Conservation (phyloP, 129 eudicot species). For the Lactuca sativa region DNA sequence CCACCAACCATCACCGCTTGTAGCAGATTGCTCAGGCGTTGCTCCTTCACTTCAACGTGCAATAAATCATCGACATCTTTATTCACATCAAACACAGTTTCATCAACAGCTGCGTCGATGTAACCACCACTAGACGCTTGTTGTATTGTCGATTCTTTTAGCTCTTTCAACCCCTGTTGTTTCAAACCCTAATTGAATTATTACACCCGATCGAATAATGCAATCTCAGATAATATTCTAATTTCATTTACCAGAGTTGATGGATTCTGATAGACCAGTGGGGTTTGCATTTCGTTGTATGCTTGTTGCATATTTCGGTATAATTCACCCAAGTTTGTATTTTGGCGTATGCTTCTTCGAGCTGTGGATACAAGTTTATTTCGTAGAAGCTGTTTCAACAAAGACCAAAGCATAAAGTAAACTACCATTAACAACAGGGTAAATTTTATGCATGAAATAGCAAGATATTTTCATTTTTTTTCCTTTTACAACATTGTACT, state of each 20-base stretch:
- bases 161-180: constrained; percentile 84
- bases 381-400: constrained; percentile 69
- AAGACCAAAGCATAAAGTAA: neutral
- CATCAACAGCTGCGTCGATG: constrained; percentile 88
- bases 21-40: constrained; percentile 87
- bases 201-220: neutral
- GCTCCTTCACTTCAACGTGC: constrained; percentile 94
- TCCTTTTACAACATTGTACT: no score
- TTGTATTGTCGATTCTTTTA: constrained; percentile 85
- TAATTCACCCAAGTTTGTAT: constrained; percentile 74
- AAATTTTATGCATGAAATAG: no score
- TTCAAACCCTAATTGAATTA: constrained; percentile 7
- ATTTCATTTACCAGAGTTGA: constrained; percentile 59
- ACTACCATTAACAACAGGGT: neutral
- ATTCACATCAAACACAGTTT: constrained; percentile 81
- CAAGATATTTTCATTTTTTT: no score
- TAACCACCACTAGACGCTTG: constrained; percentile 71
- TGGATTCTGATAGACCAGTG: constrained; percentile 77
- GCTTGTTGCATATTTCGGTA: constrained; percentile 81
- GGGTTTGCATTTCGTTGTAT: constrained; percentile 88
- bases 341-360: constrained; percentile 63
- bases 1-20: constrained; percentile 84
- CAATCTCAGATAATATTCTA: neutral
- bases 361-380: constrained; percentile 94
- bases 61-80: constrained; percentile 88